phyloP scores from a whole-genome alignment of 108 stramenopile species.

The Nitzschia sp. region DNA sequence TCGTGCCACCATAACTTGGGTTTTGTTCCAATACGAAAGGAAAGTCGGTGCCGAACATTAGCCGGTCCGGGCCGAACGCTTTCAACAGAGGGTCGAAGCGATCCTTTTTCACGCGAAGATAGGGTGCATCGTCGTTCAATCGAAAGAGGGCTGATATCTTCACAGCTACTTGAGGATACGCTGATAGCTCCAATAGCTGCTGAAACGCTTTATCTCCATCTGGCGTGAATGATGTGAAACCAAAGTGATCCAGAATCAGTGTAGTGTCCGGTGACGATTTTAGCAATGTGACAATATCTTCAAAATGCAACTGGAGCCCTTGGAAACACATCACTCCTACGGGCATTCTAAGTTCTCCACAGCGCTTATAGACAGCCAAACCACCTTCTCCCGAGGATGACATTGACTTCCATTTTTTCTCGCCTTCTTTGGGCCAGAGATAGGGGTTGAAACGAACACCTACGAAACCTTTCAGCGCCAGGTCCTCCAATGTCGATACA shows the following conservation, averaged over 20 bases:
- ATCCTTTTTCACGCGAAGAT: slow-evolving; percentile 47
- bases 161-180: slow-evolving; percentile 69
- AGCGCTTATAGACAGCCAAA: slow-evolving; percentile 69
- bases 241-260: slow-evolving; percentile 84
- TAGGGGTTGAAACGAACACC: slow-evolving; percentile 91
- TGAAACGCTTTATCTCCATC: slow-evolving; percentile 56
- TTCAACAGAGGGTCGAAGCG: slow-evolving; percentile 72
- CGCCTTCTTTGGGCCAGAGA: slow-evolving; percentile 56
- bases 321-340: slow-evolving; percentile 92
- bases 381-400: slow-evolving; percentile 34
- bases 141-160: slow-evolving; percentile 88
- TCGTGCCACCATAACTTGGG: slow-evolving; percentile 53
- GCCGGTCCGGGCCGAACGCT: slow-evolving; percentile 67
- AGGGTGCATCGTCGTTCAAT: slow-evolving; percentile 47
- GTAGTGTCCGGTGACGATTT: slow-evolving; percentile 62
- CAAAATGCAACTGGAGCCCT: slow-evolving; percentile 71
- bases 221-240: slow-evolving; percentile 76
- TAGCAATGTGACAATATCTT: slow-evolving; percentile 66
- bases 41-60: slow-evolving; percentile 86
- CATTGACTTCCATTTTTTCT: slow-evolving; percentile 36
- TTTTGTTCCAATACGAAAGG: slow-evolving; percentile 78
- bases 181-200: slow-evolving; percentile 62
- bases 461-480: slow-evolving; percentile 75
- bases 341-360: slow-evolving; percentile 77
- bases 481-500: slow-evolving; percentile 56